Evolutionary conservation across 495 filamentous ascomycete species (phyloP).

Genomic region (Peziza echinospora): DNA sequence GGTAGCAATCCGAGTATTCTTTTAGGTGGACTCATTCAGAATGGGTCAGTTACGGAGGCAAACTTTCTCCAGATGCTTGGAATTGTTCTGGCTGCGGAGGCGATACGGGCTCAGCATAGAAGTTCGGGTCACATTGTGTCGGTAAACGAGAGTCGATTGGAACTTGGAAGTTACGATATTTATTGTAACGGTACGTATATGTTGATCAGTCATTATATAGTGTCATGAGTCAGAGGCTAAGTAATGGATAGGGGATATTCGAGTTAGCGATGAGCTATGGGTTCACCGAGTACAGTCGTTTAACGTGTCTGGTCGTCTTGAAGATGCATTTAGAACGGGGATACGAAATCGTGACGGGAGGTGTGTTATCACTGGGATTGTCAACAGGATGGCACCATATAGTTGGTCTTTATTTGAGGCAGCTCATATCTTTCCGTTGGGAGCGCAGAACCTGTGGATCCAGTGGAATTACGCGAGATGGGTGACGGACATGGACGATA

Average conservation of each 20-base stretch:
- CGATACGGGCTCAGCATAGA: constrained; percentile 9
- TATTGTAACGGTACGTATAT: constrained; percentile 7
- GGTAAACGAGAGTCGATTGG: constrained; percentile 1
- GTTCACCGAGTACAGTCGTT: constrained; percentile 1
- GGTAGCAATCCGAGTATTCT: constrained; percentile 5
- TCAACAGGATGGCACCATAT: constrained; percentile 3
- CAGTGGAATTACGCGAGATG: constrained; percentile 4
- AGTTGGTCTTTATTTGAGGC: constrained; percentile 7
- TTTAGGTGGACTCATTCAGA: constrained; percentile 11
- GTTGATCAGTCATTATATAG: not conserved
- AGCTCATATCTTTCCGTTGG: constrained; percentile 9
- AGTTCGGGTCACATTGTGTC: constrained; percentile 7
- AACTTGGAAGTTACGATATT: constrained; percentile 2
- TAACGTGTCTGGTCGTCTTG: not conserved
- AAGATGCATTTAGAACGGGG: constrained; percentile 3
- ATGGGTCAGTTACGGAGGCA: constrained; percentile 13
- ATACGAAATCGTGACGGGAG: constrained; percentile 3
- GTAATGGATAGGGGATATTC: constrained; percentile 3
- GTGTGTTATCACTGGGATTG: constrained; percentile 4
- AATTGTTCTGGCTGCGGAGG: constrained; percentile 10
- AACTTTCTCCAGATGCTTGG: constrained; percentile 15
- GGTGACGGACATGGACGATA: constrained; percentile 13
- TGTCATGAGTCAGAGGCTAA: not conserved
- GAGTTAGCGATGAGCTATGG: constrained; percentile 1
- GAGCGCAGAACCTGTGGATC: constrained; percentile 8